Evolutionary conservation across 1,139 yeast genomes (phyloP), one percentile per base, ranked within the genome.

Genomic region (Kluyveromyces sp.): DNA sequence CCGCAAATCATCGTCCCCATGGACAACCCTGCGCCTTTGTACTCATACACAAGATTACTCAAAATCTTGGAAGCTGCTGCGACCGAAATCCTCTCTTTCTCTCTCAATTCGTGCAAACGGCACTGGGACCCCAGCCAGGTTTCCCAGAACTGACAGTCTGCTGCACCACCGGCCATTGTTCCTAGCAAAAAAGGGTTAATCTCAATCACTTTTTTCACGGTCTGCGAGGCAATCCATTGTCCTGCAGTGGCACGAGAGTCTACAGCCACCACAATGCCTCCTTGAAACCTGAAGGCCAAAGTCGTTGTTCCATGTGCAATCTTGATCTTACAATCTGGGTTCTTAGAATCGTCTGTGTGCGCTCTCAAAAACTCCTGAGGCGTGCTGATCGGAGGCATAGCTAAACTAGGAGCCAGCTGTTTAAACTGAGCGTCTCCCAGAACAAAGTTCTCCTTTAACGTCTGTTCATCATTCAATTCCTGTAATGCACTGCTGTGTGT

Each of bases 1-100:
- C 98, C 98, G 74, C 98, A 92, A 53, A 92, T 77, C 98, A 92
- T 92, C 12, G 98, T 92, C 65, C 98, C 98, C 99, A 92, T 94
- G 12, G 95, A 83, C 51, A 92, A 75, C n/a, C 99, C 99, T 79
- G 92, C 86, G 41, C 98, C 98, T 68, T 92, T 92, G 71, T 94
- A 92, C 57, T 82, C 79, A 66, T 89, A 92, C 19, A 92, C 94
- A 67, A 92, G 74, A 65, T 92, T 92, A 49, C 94, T 74, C 60
- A 92, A 75, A 50, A 94, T 89, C 71, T 92, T 92, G 25, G 95
- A 85, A 9, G 98, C 98, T 9, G 98, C 96, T 26, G 96, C 95
- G 36, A 89, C 97, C 2, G 95, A 80, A 53, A 92, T 92, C 57
- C 98, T 77, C 66, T 88, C 94, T 68, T 89, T 89, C 66, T 89